phyloP scores from a whole-genome alignment of 805 yeast genomes.

The Yamadazyma phyllophila region DNA sequence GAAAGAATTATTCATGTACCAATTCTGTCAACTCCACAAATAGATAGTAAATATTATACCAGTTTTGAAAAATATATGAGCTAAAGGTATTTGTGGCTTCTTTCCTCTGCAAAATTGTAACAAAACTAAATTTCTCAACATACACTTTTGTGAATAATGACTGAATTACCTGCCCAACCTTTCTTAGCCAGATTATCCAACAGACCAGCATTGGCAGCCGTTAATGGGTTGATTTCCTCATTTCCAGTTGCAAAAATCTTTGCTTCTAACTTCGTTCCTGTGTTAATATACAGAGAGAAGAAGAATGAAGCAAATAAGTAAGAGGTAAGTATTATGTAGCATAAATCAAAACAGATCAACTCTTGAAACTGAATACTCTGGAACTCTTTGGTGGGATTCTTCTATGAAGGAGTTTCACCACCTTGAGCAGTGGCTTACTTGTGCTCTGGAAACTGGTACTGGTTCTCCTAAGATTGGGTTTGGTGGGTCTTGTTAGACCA shows the following conservation, averaged over 20 bases:
- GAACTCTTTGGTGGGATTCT: slow-evolving; percentile 1
- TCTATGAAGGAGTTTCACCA: not conserved
- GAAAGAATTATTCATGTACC: slow-evolving; percentile 26
- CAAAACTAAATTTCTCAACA: too few species aligned
- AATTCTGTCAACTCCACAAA: slow-evolving; percentile 26
- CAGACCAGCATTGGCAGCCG: slow-evolving; percentile 56
- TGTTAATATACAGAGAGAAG: slow-evolving; percentile 43
- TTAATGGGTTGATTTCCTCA: slow-evolving; percentile 57
- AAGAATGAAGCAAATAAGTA: not conserved
- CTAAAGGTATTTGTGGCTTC: not conserved
- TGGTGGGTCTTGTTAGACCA: not conserved
- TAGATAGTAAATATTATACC: slow-evolving; percentile 18
- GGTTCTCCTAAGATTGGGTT: not conserved
- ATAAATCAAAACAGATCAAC: not conserved
- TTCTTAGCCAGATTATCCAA: slow-evolving; percentile 52
- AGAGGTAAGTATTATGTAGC: not conserved
- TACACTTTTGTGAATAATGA: slow-evolving; percentile 1
- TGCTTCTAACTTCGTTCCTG: slow-evolving; percentile 60
- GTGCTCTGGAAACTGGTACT: not conserved
- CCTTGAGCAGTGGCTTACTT: not conserved
- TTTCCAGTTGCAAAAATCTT: slow-evolving; percentile 54
- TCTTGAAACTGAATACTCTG: not conserved
- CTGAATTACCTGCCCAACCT: slow-evolving; percentile 39
- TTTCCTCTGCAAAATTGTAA: too few species aligned
- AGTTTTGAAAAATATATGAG: not conserved